Percentiles rank a stretch among this genome's conserved stretches.
Evolutionary conservation across 2,329 filamentous ascomycete species (phyloP).

Genomic region (Pseudocercospora eumusae): DNA sequence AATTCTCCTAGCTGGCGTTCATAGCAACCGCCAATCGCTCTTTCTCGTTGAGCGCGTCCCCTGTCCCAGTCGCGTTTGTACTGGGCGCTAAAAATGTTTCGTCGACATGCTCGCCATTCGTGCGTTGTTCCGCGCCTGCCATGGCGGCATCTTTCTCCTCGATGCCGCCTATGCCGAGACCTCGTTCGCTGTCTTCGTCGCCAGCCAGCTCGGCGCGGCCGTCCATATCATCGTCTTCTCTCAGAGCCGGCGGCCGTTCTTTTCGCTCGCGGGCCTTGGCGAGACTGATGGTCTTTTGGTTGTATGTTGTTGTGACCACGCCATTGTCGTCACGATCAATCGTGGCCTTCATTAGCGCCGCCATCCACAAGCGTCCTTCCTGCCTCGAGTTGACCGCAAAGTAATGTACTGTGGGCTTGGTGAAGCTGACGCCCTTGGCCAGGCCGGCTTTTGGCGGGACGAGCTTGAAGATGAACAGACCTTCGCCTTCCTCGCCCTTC

Average conservation of each 20-base stretch:
- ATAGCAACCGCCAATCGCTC: constrained; percentile 15
- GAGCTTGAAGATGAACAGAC: constrained; percentile 97
- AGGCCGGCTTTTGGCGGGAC: constrained; percentile 85
- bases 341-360: constrained; percentile 95
- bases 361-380: constrained; percentile 95
- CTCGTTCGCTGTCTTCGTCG: constrained; percentile 22
- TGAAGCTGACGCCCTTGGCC: constrained; percentile 91
- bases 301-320: constrained; percentile 85
- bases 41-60: constrained; percentile 13
- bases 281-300: constrained; percentile 93
- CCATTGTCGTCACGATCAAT: constrained; percentile 81
- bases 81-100: constrained; percentile 14
- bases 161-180: constrained; percentile 34
- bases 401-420: constrained; percentile 94
- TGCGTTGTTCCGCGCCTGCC: constrained; percentile 24
- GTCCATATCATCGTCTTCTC: constrained; percentile 52
- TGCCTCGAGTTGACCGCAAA: constrained; percentile 92
- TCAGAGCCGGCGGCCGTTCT: constrained; percentile 84
- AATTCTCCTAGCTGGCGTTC: constrained; percentile 15
- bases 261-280: constrained; percentile 84
- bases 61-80: constrained; percentile 16
- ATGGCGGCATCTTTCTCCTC: constrained; percentile 22
- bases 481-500: constrained; percentile 49
- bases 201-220: constrained; percentile 33
- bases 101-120: constrained; percentile 9